Evolutionary conservation across 1,284 basidiomycete species (phyloP).

Genomic region (Marasmius sp.): DNA sequence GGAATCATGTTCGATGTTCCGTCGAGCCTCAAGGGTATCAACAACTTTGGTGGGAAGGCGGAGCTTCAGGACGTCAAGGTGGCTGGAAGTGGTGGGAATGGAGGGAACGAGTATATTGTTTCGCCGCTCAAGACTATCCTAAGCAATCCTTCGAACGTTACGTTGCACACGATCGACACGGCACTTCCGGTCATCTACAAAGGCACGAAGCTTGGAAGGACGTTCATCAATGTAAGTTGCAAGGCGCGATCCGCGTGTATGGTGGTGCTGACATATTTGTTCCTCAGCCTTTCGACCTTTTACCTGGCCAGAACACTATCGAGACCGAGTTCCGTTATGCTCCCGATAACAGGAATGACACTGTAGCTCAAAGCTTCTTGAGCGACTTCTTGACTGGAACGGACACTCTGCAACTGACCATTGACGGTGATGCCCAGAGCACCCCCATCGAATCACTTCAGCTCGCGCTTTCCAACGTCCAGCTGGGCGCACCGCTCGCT

Average conservation of each 20-base stretch:
- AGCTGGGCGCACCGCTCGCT: slow-evolving; percentile 45
- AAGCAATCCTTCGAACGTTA: slow-evolving; percentile 69
- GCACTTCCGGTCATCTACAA: slow-evolving; percentile 62
- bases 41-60: slow-evolving; percentile 52
- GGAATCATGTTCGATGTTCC: slow-evolving; percentile 65
- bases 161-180: slow-evolving; percentile 59
- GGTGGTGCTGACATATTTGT: slow-evolving; percentile 1
- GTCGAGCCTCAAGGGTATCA: slow-evolving; percentile 55
- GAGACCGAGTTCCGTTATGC: slow-evolving; percentile 67
- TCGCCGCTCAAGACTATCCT: slow-evolving; percentile 54
- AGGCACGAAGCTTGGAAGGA: slow-evolving; percentile 53
- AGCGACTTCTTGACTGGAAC: slow-evolving; percentile 54
- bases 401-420: slow-evolving; percentile 47
- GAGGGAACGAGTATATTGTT: slow-evolving; percentile 54
- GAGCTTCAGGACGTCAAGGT: slow-evolving; percentile 54
- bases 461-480: slow-evolving; percentile 56
- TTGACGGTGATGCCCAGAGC: slow-evolving; percentile 58
- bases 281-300: slow-evolving; percentile 52
- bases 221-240: slow-evolving; percentile 54
- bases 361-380: slow-evolving; percentile 60
- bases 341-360: slow-evolving; percentile 65
- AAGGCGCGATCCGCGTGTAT: background rate
- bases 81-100: slow-evolving; percentile 58
- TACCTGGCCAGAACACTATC: slow-evolving; percentile 58
- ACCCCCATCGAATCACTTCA: slow-evolving; percentile 65